phyloP scores from a whole-genome alignment of 1,139 yeast genomes.

The Geotrichum carabidarum region DNA sequence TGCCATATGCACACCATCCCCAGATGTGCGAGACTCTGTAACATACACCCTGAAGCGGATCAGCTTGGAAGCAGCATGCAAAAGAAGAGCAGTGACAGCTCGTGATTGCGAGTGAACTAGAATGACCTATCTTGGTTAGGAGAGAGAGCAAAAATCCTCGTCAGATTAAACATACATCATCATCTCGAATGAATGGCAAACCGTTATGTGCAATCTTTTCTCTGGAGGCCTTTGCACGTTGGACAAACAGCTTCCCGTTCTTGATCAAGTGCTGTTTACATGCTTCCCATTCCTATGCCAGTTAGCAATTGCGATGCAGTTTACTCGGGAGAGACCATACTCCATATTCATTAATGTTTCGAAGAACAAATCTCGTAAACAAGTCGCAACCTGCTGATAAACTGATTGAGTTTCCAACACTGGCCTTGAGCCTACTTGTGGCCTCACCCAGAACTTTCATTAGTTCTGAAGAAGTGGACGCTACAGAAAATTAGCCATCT shows the following conservation, averaged over 20 bases:
- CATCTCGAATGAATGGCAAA: constrained; percentile 83
- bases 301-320: background rate
- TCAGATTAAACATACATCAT: constrained; percentile 48
- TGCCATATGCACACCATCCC: constrained; percentile 76
- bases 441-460: constrained; percentile 76
- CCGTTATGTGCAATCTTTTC: constrained; percentile 85
- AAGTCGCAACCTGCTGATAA: constrained; percentile 96
- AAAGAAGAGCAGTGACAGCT: constrained; percentile 73
- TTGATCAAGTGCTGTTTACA: constrained; percentile 83
- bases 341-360: constrained; percentile 81
- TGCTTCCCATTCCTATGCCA: constrained; percentile 75
- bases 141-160: background rate
- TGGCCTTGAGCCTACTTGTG: constrained; percentile 62
- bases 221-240: constrained; percentile 87
- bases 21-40: constrained; percentile 87
- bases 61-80: constrained; percentile 66
- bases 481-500: constrained; percentile 20
- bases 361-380: constrained; percentile 84
- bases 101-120: constrained; percentile 90
- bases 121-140: constrained; percentile 37
- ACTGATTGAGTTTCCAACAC: constrained; percentile 87
- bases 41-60: constrained; percentile 85
- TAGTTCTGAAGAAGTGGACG: constrained; percentile 88
- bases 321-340: constrained; percentile 7
- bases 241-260: constrained; percentile 87